phyloP scores from a whole-genome alignment of 495 filamentous ascomycete genomes.

The Xylaria nigripes region DNA sequence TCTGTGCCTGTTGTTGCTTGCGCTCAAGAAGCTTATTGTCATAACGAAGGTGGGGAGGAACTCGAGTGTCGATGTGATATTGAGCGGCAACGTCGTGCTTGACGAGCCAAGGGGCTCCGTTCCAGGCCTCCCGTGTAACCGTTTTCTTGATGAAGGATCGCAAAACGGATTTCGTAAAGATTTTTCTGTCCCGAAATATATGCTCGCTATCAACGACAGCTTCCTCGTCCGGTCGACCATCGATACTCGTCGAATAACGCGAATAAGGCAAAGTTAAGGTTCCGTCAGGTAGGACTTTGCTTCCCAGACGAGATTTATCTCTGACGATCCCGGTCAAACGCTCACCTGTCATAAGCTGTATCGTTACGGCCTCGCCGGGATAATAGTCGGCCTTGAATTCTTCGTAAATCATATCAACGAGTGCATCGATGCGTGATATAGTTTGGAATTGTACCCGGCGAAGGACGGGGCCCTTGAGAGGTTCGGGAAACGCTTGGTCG shows the following conservation, averaged over 20 bases:
- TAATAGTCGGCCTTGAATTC: slow-evolving; percentile 93
- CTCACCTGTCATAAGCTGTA: slow-evolving; percentile 59
- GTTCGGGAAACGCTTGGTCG: slow-evolving; percentile 83
- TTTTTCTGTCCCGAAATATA: slow-evolving; percentile 78
- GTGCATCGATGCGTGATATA: slow-evolving; percentile 80
- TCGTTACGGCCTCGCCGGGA: slow-evolving; percentile 78
- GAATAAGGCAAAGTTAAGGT: slow-evolving; percentile 59
- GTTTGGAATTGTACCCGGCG: slow-evolving; percentile 86
- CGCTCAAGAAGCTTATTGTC: slow-evolving; percentile 70
- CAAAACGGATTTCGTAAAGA: slow-evolving; percentile 92
- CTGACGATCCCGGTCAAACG: slow-evolving; percentile 69
- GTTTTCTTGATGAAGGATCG: slow-evolving; percentile 93
- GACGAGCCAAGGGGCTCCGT: slow-evolving; percentile 89
- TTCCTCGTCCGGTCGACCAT: slow-evolving; percentile 62
- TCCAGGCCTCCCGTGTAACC: slow-evolving; percentile 84
- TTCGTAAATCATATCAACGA: slow-evolving; percentile 58
- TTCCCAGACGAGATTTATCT: slow-evolving; percentile 74
- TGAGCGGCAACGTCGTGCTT: slow-evolving; percentile 75
- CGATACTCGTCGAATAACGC: slow-evolving; percentile 70
- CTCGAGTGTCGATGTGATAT: slow-evolving; percentile 74
- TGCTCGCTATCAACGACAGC: slow-evolving; percentile 72
- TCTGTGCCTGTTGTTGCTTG: slow-evolving; percentile 58
- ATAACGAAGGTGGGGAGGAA: slow-evolving; percentile 76
- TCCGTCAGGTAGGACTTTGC: slow-evolving; percentile 52
- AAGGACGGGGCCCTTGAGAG: slow-evolving; percentile 82